Percentiles rank a stretch among this genome's conserved stretches.
phyloP scores from a whole-genome alignment of 306 rosid species.

The Luffa aegyptiaca region DNA sequence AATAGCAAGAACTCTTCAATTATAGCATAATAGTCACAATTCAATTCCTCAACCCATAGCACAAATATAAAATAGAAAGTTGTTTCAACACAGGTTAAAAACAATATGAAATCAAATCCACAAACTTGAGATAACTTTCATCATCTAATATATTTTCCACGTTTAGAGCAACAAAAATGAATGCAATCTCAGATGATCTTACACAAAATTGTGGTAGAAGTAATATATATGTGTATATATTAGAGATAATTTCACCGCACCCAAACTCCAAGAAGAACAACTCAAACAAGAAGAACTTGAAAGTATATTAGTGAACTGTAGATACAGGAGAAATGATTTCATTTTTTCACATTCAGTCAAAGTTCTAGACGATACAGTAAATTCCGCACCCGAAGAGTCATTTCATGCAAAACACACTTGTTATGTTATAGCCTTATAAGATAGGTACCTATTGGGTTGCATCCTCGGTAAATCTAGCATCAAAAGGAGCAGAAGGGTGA shows the following conservation, averaged over 20 bases:
- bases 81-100: too few species aligned
- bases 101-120: not conserved
- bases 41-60: too few species aligned
- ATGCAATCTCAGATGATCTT: not conserved
- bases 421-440: not conserved
- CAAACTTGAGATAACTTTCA: not conserved
- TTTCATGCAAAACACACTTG: not conserved
- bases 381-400: not conserved
- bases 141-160: not conserved
- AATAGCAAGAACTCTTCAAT: too few species aligned
- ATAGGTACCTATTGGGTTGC: conserved; percentile 42
- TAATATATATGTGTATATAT: not conserved
- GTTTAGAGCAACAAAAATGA: not conserved
- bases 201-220: not conserved
- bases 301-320: not conserved
- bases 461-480: conserved; percentile 66
- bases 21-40: too few species aligned
- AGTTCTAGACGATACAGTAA: not conserved
- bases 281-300: not conserved
- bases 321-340: not conserved
- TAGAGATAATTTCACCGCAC: not conserved
- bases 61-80: too few species aligned
- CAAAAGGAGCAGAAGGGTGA: conserved; percentile 60
- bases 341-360: not conserved
- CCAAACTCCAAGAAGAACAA: not conserved